Evolutionary conservation across 208 protist genomes (phyloP).

Genomic region (Trypanosoma congolense): DNA sequence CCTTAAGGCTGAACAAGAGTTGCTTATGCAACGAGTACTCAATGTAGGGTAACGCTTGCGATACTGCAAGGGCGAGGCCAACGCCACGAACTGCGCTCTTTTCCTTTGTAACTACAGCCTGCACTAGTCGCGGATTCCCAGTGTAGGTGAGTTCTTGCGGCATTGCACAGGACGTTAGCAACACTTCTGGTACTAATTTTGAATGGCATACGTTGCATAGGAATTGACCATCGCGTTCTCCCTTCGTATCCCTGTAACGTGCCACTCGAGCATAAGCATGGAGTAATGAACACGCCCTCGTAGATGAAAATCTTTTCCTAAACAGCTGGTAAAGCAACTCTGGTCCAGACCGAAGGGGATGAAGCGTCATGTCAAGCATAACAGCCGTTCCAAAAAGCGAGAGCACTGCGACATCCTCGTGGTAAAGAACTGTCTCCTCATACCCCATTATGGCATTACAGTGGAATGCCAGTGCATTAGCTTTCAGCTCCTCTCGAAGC

Average conservation of each 20-base stretch:
- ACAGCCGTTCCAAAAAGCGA: constrained; percentile 88
- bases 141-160: constrained; percentile 63
- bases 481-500: constrained; percentile 85
- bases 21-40: constrained; percentile 89
- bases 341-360: constrained; percentile 61
- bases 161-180: constrained; percentile 75
- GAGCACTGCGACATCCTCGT: constrained; percentile 84
- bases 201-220: constrained; percentile 66
- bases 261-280: constrained; percentile 44
- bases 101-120: constrained; percentile 59
- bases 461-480: constrained; percentile 83
- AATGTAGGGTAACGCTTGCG: constrained; percentile 84
- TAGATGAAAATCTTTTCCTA: constrained; percentile 31
- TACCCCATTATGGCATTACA: constrained; percentile 90
- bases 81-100: constrained; percentile 70
- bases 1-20: constrained; percentile 80
- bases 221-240: constrained; percentile 35
- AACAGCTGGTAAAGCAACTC: constrained; percentile 52
- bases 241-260: constrained; percentile 14
- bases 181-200: constrained; percentile 70
- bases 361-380: constrained; percentile 57
- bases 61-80: constrained; percentile 72
- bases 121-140: constrained; percentile 62
- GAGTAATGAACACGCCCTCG: constrained; percentile 52
- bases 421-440: constrained; percentile 78